Evolutionary conservation across 768 basidiomycete genomes (phyloP).

Genomic region (Termitomyces sp.): DNA sequence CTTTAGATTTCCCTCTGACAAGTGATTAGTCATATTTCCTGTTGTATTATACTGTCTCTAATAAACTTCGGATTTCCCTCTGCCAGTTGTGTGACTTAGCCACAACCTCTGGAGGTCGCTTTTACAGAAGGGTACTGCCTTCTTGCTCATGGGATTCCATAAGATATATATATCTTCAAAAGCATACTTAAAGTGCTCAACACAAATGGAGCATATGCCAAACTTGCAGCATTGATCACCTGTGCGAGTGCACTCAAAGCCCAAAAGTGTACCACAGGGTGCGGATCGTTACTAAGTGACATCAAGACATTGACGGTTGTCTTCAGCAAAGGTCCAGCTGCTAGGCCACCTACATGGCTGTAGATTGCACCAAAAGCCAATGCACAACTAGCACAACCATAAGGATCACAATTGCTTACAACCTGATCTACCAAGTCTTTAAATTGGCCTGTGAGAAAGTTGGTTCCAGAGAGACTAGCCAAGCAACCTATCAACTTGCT

Average conservation of each 20-base stretch:
- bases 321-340: conserved; percentile 89
- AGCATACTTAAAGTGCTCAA: conserved; percentile 85
- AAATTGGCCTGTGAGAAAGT: conserved; percentile 79
- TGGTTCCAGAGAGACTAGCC: conserved; percentile 75
- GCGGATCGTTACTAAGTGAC: conserved; percentile 93
- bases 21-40: too few species aligned
- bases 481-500: conserved; percentile 89
- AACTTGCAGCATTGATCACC: conserved; percentile 87
- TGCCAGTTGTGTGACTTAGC: too few species aligned
- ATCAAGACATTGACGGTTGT: conserved; percentile 93
- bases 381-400: conserved; percentile 89
- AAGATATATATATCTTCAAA: conserved; percentile 83
- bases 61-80: too few species aligned
- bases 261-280: conserved; percentile 95
- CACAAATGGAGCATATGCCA: conserved; percentile 88
- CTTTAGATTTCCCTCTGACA: too few species aligned
- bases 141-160: conserved; percentile 90
- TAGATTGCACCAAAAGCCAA: conserved; percentile 91
- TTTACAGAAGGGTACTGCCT: conserved; percentile 78
- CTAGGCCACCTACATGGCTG: conserved; percentile 87
- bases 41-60: too few species aligned
- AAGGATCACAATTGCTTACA: conserved; percentile 89
- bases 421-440: conserved; percentile 91
- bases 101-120: too few species aligned
- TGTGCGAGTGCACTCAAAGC: conserved; percentile 78